Percentiles rank a stretch among this genome's conserved stretches.
Conservation (phyloP, 305 asterid species). For the Fraxinus dipetala region DNA sequence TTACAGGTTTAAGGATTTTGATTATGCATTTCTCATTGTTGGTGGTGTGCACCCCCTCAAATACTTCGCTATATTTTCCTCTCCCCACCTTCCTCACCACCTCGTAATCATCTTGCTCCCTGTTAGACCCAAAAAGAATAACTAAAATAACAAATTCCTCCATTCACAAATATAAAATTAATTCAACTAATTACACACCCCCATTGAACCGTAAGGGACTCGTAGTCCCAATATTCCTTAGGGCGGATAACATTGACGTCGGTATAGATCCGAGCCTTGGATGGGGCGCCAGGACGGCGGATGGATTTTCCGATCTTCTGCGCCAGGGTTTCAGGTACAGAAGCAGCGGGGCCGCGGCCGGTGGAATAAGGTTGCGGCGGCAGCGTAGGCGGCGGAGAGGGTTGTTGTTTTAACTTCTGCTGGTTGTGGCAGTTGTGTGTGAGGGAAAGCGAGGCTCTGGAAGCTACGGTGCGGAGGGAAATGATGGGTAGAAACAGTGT, state of each 20-base stretch:
- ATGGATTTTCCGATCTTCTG: constrained; percentile 86
- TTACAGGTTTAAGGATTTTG: constrained; percentile 81
- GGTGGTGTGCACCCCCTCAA: constrained; percentile 62
- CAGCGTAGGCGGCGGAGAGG: constrained; percentile 1
- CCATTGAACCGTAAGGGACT: constrained; percentile 88
- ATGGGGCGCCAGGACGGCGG: constrained; percentile 77
- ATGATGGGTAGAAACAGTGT: constrained; percentile 9
- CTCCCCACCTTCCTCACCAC: constrained; percentile 83
- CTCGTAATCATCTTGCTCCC: constrained; percentile 86
- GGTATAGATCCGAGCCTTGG: constrained; percentile 70
- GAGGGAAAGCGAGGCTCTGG: constrained; percentile 26
- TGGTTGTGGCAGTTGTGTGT: constrained; percentile 24
- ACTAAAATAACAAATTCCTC: not conserved
- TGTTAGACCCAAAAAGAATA: constrained; percentile 22
- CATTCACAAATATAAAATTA: not conserved
- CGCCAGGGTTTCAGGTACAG: constrained; percentile 61
- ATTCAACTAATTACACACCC: constrained; percentile 48
- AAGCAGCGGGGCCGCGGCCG: constrained; percentile 34
- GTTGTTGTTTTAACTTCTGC: constrained; percentile 3
- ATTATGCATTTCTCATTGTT: constrained; percentile 70
- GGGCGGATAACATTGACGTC: constrained; percentile 85
- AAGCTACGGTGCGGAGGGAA: constrained; percentile 36
- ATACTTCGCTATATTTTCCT: constrained; percentile 84
- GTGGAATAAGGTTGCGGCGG: constrained; percentile 29
- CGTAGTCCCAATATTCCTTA: constrained; percentile 96